These are phyloP conservation scores for Candida maris DNA, from an alignment of 805 yeast species.

Conservation along the genomic window DNA sequence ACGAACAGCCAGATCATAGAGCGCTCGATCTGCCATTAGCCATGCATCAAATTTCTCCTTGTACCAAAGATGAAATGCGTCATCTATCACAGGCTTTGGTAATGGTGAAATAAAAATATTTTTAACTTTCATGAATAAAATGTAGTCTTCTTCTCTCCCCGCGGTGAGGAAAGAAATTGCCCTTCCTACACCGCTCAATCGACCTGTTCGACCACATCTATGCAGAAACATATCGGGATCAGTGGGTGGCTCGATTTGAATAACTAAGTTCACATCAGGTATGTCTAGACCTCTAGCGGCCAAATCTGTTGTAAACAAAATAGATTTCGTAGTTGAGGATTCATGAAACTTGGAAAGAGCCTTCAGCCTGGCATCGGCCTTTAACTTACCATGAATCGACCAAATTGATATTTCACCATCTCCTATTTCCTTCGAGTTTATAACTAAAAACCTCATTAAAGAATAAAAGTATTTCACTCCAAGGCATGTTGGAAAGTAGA, in stretches of 20 bases:
- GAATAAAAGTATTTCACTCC: slow-evolving; percentile 75
- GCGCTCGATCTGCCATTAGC: slow-evolving; percentile 68
- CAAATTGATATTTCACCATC: slow-evolving; percentile 38
- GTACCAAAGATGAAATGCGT: slow-evolving; percentile 25
- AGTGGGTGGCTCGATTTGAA: slow-evolving; percentile 94
- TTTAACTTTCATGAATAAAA: slow-evolving; percentile 75
- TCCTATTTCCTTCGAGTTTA: slow-evolving; percentile 17
- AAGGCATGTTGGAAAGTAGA: slow-evolving; percentile 87
- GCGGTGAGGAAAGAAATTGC: slow-evolving; percentile 71
- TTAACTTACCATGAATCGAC: slow-evolving; percentile 88
- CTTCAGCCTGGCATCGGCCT: slow-evolving; percentile 72
- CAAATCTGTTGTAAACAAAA: slow-evolving; percentile 92
- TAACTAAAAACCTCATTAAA: slow-evolving; percentile 43
- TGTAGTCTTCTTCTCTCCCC: slow-evolving; percentile 77
- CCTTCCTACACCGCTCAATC: slow-evolving; percentile 81
- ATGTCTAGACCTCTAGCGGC: slow-evolving; percentile 97
- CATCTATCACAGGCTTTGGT: slow-evolving; percentile 18
- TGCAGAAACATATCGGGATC: slow-evolving; percentile 91
- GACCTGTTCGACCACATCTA: slow-evolving; percentile 91
- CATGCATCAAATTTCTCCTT: slow-evolving; percentile 40
- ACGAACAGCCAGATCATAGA: slow-evolving; percentile 76
- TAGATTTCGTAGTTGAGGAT: slow-evolving; percentile 44
- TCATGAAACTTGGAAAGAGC: slow-evolving; percentile 62
- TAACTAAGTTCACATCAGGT: slow-evolving; percentile 88
- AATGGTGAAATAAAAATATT: slow-evolving; percentile 50